Evolutionary conservation across 179 eudicot species (phyloP).

Genomic region (Patellifolia procumbens): DNA sequence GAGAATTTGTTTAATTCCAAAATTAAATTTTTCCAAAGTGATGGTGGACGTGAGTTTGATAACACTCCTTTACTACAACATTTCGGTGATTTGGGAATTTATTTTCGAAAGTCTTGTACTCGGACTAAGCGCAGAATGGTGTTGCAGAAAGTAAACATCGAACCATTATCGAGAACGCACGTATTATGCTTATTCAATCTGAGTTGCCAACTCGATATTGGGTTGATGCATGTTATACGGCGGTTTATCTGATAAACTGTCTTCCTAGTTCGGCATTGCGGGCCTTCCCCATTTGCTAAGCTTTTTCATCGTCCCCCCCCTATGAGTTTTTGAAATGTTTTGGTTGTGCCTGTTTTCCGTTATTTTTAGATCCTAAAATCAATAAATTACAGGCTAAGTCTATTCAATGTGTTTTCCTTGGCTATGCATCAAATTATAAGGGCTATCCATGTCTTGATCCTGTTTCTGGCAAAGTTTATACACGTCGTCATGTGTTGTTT

Average conservation of each 20-base stretch:
- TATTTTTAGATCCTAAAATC: too few species aligned
- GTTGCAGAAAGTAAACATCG: too few species aligned
- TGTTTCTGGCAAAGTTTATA: background rate
- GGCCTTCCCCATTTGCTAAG: too few species aligned
- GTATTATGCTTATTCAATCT: too few species aligned
- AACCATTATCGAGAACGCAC: too few species aligned
- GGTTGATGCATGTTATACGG: too few species aligned
- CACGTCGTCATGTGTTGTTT: background rate
- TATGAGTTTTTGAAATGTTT: too few species aligned
- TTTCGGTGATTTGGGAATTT: background rate
- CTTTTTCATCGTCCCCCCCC: too few species aligned
- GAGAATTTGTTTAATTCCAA: background rate
- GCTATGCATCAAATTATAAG: background rate
- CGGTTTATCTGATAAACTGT: too few species aligned
- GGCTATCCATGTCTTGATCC: background rate
- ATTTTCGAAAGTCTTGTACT: background rate
- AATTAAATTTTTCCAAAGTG: background rate
- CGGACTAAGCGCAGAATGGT: background rate
- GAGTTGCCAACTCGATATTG: too few species aligned
- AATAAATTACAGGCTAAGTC: background rate
- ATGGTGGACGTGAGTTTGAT: background rate
- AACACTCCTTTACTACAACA: background rate
- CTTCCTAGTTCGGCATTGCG: too few species aligned
- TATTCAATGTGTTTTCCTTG: background rate
- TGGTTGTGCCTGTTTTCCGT: too few species aligned